These are phyloP conservation scores for Jackrogersella multiformis DNA, from an alignment of 495 filamentous ascomycete genomes.

Conservation along the genomic window DNA sequence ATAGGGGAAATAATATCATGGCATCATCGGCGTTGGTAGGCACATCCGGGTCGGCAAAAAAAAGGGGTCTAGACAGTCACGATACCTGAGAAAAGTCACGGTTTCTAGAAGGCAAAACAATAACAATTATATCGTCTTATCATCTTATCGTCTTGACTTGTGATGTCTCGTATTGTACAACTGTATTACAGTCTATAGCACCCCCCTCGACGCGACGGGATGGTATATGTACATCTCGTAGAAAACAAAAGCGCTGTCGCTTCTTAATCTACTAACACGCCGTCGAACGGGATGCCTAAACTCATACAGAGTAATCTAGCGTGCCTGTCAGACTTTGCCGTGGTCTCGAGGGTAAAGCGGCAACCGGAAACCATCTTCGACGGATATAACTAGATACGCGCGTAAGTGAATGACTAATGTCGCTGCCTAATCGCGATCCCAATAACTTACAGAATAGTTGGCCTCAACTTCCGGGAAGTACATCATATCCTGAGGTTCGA, in stretches of 20 bases:
- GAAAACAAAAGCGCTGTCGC: neutral
- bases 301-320: slow-evolving; percentile 84
- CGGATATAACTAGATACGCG: slow-evolving; percentile 68
- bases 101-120: slow-evolving; percentile 3
- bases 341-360: slow-evolving; percentile 86
- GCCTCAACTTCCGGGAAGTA: slow-evolving; percentile 92
- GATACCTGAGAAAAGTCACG: slow-evolving; percentile 1
- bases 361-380: slow-evolving; percentile 93
- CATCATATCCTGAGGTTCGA: slow-evolving; percentile 73
- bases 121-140: neutral
- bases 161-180: slow-evolving; percentile 34
- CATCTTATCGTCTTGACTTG: slow-evolving; percentile 5
- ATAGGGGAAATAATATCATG: slow-evolving; percentile 9
- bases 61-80: slow-evolving; percentile 17
- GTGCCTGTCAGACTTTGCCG: slow-evolving; percentile 88
- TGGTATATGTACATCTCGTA: slow-evolving; percentile 29
- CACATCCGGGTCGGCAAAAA: slow-evolving; percentile 27
- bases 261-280: slow-evolving; percentile 62
- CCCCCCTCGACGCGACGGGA: neutral
- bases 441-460: slow-evolving; percentile 83
- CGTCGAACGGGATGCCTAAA: slow-evolving; percentile 85
- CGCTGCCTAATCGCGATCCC: slow-evolving; percentile 13
- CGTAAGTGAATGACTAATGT: slow-evolving; percentile 43
- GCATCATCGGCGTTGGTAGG: slow-evolving; percentile 51
- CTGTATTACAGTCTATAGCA: slow-evolving; percentile 32